Evolutionary conservation across 495 filamentous ascomycete species (phyloP), one percentile per base, ranked within the genome.

Genomic region (Penicillium angulare): DNA sequence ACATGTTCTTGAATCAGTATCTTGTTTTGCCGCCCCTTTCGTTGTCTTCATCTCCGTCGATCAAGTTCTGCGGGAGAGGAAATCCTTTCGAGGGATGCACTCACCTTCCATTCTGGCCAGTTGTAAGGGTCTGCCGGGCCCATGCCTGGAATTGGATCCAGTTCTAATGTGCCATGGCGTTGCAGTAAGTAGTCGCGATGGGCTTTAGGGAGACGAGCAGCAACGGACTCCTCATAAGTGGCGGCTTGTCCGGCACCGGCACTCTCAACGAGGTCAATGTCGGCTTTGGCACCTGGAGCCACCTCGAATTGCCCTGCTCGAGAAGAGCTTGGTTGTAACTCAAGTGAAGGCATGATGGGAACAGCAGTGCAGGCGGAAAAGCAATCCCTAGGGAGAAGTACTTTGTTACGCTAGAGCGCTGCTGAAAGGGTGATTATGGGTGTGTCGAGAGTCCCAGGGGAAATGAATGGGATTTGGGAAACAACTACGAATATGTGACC

Each of bases 71-170:
- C n/a, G n/a, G n/a, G n/a, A n/a, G n/a, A n/a, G n/a, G n/a, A n/a
- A n/a, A n/a, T n/a, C n/a, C n/a, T n/a, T n/a, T n/a, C n/a, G n/a
- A 26, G 32, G 23, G 18, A 18, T 13, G 32, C 16, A 55, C 60
- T 55, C 50, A 80, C 78, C 70, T 81, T 81, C 78, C 77, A 80
- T 39, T 60, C 58, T 13, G 77, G 70, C 79, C 79, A 82, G 52
- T 83, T 81, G 52, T 75, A 77, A 31, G 79, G 79, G 53, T 82
- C 79, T n/a, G 70, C 75, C 24, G 70, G 65, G 38, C 66, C 67
- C 60, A 73, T 68, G 26, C 69, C 60, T 13, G 79, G 79, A 5
- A 83, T 59, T 7, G 79, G 79, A 51, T 79, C 75, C 6, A 83
- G 68, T 18, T 79, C 72, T 32, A 78, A 46, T 8, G 79, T 81